A percentile compares a stretch with the other conserved stretches of the same genome.
These are phyloP conservation scores for Cadophora sp. DNA, from an alignment of 2,329 filamentous ascomycete genomes.

Conservation along the genomic window DNA sequence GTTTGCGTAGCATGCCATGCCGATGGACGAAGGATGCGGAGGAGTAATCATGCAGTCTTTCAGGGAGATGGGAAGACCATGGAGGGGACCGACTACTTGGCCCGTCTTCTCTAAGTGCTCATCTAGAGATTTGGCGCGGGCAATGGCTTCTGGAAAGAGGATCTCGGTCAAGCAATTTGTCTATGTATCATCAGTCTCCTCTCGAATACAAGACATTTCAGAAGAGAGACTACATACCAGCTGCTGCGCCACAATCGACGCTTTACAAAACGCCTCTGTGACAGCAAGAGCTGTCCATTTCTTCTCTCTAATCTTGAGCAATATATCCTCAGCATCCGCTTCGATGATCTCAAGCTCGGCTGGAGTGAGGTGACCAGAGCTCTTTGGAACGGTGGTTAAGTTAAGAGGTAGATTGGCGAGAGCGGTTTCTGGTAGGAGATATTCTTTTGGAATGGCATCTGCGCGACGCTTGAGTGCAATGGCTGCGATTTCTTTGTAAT, in stretches of 20 bases:
- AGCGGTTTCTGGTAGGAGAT: slow-evolving; percentile 37
- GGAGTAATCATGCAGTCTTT: slow-evolving; percentile 49
- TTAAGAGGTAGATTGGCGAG: slow-evolving; percentile 37
- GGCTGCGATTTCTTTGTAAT: slow-evolving; percentile 47
- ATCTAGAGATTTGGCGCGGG: slow-evolving; percentile 58
- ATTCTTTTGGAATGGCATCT: slow-evolving; percentile 42
- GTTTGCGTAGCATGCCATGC: slow-evolving; percentile 47
- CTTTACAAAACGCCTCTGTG: slow-evolving; percentile 59
- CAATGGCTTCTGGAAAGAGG: slow-evolving; percentile 59
- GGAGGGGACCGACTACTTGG: slow-evolving; percentile 47
- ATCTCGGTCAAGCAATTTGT: slow-evolving; percentile 66
- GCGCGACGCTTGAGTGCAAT: slow-evolving; percentile 46
- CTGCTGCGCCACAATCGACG: slow-evolving; percentile 60
- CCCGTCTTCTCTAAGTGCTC: slow-evolving; percentile 52
- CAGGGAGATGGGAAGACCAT: slow-evolving; percentile 50
- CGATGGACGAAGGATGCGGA: slow-evolving; percentile 45
- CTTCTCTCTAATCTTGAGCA: slow-evolving; percentile 44
- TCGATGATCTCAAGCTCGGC: slow-evolving; percentile 58
- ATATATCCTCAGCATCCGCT: slow-evolving; percentile 44
- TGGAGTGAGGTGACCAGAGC: slow-evolving; percentile 41
- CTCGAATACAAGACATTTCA: neutral
- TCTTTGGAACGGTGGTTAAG: slow-evolving; percentile 36
- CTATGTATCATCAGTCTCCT: slow-evolving; percentile 41
- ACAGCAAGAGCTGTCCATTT: slow-evolving; percentile 59
- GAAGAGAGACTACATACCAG: slow-evolving; percentile 48